Base-by-base conservation (phyloP, 768 basidiomycete species). In the Naganishia antarctica region DNA sequence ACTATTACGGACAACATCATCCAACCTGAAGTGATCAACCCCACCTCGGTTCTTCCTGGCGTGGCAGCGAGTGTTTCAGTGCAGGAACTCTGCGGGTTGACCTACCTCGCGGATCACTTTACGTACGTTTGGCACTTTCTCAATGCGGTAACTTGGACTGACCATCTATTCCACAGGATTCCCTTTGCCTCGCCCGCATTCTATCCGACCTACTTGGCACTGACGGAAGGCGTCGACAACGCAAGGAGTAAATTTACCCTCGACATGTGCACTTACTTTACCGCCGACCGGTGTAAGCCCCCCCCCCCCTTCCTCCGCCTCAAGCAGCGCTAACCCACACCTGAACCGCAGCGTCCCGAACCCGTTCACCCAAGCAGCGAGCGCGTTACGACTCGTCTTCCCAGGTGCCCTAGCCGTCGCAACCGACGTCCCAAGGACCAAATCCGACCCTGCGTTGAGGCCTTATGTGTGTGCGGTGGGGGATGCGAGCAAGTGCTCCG, bases 1-100 rank as follows among this genome's bases (percentile, higher is more conserved):
- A 73, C 70, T 5, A 59, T 69, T 26, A 49, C 62, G 29, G 74
- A 75, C 69, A 70, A 76, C 21, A 69, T 74, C 16, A 68, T 74
- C 44, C 69, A 69, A 43, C 72, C 73, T 18, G 68, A 76, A 47
- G 31, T 68, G 25, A 57, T 66, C 41, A 47, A 64, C 8, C 63
- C 71, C 0, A 70, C 72, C 8, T 66, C 64, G 26, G 49, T 28
- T 0, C 63, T 76, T 0, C 41, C 44, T 15, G 71, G 71, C 23
- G 66, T 66, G 1, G 65, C 70, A 12, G 23, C 48, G 7, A 59
- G 61, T 18, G 59, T 65, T 26, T 40, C 61, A 0, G 31, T 71
- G 0, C 70, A 73, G 25, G 61, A 63, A 47, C 37, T 68, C 5
- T 73, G 72, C 45, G 67, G 69, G 0, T 43, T 64, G 21, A 61